Base-by-base conservation (phyloP, 2,329 filamentous ascomycete genomes). In the Aspergillus phoenicis region DNA sequence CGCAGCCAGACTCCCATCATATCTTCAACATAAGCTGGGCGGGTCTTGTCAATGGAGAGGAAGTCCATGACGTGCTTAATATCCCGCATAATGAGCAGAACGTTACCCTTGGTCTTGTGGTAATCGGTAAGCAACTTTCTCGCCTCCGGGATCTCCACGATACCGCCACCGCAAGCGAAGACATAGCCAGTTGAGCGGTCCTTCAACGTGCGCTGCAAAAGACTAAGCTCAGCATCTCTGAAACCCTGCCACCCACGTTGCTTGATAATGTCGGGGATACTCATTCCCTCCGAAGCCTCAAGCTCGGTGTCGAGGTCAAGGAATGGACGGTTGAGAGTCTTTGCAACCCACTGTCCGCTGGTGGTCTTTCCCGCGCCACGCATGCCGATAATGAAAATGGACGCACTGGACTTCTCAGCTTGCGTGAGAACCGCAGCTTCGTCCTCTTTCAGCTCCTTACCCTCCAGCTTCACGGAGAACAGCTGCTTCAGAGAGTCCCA, bases 301-400 rank as follows among this genome's bases (percentile, higher is more conserved):
- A 99, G 84, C 72, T 96, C 92, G 2, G 87, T 87, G 73, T 99
- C 95, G 28, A 99, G 84, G 73, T 99, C 95, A 57, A 96, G 80
- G 62, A 97, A 89, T 6, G 90, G 87, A 72, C 92, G 88, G 53
- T 87, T 86, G 1, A 98, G 81, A 28, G 90, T 85, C 62, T 85
- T 85, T 0, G 90, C 88, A 71, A 95, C 89, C 91, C 93, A 97
- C 13, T 86, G 85, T 57, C 95, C 95, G 38, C 91, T 90, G 0
- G 95, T 99, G 0, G 95, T 97, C 81, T 99, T 99, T 26, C 95
- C 95, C 43, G 93, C 95, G 59, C 95, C 95, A 66, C 95, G 88
- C 95, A 99, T 99, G 8, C 95, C 95, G 67, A 99, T 94, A 62
- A 99, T 89, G 78, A 97, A 93, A 55, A 98, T 89, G 0, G 93